Evolutionary conservation across 2,329 filamentous ascomycete genomes (phyloP).

Genomic region (Trichophaea hybrida): DNA sequence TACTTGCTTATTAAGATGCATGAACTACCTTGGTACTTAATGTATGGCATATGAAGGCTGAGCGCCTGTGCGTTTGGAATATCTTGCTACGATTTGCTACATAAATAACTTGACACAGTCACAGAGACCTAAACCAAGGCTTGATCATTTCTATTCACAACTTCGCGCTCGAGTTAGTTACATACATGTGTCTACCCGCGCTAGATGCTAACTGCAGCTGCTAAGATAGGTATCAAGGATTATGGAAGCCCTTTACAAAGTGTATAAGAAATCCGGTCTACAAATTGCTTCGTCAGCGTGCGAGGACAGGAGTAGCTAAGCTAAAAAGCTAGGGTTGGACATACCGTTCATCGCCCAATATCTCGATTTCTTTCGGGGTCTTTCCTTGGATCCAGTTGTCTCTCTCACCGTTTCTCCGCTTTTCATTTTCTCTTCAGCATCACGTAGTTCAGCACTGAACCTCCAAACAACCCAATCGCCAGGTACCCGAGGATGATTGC

Average conservation of each 20-base stretch:
- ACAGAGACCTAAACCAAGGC: too few species aligned
- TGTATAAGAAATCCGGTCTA: conserved; percentile 58
- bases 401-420: conserved; percentile 47
- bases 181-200: too few species aligned
- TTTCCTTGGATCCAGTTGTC: conserved; percentile 53
- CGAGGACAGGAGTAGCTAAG: not conserved
- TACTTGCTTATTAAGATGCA: too few species aligned
- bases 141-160: too few species aligned
- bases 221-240: too few species aligned
- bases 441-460: conserved; percentile 50
- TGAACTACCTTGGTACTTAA: too few species aligned
- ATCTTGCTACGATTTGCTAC: too few species aligned
- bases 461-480: conserved; percentile 51
- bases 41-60: too few species aligned
- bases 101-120: too few species aligned
- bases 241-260: conserved; percentile 33
- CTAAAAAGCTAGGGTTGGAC: not conserved
- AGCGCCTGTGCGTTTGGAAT: too few species aligned
- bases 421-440: conserved; percentile 55
- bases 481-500: conserved; percentile 61
- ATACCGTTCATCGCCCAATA: conserved; percentile 48
- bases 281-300: not conserved
- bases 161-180: too few species aligned
- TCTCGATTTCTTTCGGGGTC: conserved; percentile 45
- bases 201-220: too few species aligned